A percentile compares a stretch with the other conserved stretches of the same genome.
phyloP scores from a whole-genome alignment of 116 monocot genomes.

The Thalassia testudinum region DNA sequence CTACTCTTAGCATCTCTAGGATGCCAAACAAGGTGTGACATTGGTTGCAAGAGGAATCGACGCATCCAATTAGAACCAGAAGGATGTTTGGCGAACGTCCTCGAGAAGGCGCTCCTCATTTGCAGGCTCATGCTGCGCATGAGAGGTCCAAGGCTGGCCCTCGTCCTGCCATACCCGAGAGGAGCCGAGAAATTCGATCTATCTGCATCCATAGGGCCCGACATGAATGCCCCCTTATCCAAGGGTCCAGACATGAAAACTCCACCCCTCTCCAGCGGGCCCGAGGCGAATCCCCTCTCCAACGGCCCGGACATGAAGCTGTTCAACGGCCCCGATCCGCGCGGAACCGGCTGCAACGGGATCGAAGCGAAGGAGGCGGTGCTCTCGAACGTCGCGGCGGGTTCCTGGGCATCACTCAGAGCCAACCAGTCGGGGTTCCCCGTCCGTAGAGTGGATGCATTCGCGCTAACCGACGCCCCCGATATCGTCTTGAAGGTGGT shows the following conservation, averaged over 20 bases:
- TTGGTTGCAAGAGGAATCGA: constrained; percentile 44
- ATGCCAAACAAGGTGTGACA: constrained; percentile 43
- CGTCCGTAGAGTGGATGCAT: constrained; percentile 72
- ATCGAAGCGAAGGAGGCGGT: constrained; percentile 85
- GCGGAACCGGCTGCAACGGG: constrained; percentile 91
- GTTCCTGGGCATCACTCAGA: constrained; percentile 41
- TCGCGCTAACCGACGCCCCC: constrained; percentile 94
- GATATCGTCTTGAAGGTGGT: constrained; percentile 94
- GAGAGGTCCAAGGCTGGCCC: constrained; percentile 29
- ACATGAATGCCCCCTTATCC: constrained; percentile 59
- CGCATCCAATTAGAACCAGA: constrained; percentile 43
- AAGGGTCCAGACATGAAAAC: constrained; percentile 61
- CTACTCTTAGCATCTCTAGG: constrained; percentile 35
- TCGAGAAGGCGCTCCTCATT: constrained; percentile 51
- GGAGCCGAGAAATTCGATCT: constrained; percentile 82
- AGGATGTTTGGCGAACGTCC: constrained; percentile 26
- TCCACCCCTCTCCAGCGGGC: constrained; percentile 58
- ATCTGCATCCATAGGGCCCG: constrained; percentile 61
- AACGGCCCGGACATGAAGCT: constrained; percentile 94
- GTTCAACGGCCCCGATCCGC: constrained; percentile 70
- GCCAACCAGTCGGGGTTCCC: constrained; percentile 34
- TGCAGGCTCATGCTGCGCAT: constrained; percentile 64
- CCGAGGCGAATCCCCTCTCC: constrained; percentile 86
- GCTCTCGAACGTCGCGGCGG: constrained; percentile 92
- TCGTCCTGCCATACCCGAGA: constrained; percentile 34